These are phyloP conservation scores for Fomitiporia mediterranea DNA, from an alignment of 1,284 basidiomycete species.

Conservation along the genomic window DNA sequence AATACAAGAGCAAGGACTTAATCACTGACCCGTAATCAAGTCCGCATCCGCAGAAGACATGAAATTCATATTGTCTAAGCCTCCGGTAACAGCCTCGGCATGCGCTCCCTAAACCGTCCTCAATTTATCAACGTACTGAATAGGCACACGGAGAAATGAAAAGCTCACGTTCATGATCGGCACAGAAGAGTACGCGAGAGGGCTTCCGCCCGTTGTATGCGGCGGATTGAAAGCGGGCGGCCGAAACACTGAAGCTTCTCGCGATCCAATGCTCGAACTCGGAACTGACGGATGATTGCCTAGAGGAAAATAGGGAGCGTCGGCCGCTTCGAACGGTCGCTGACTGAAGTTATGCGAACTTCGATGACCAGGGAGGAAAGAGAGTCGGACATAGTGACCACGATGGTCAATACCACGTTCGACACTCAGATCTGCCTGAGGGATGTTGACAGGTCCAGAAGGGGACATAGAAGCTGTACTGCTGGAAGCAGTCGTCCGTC, in stretches of 20 bases:
- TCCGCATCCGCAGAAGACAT: constrained; percentile 7
- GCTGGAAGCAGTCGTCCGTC: not conserved
- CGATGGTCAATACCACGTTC: constrained; percentile 19
- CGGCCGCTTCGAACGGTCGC: constrained; percentile 5
- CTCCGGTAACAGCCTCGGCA: not conserved
- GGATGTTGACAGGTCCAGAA: not conserved
- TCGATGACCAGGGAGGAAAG: constrained; percentile 10
- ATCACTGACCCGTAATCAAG: constrained; percentile 16
- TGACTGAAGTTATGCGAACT: not conserved
- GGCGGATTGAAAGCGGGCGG: not conserved
- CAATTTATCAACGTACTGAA: not conserved
- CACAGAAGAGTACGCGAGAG: constrained; percentile 10
- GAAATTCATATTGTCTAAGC: constrained; percentile 8
- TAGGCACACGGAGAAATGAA: not conserved
- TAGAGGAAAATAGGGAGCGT: constrained; percentile 4
- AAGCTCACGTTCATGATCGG: constrained; percentile 16
- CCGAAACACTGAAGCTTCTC: not conserved
- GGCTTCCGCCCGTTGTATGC: not conserved
- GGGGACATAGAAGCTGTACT: not conserved
- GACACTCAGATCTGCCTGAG: constrained; percentile 14
- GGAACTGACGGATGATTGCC: not conserved
- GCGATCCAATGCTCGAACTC: not conserved
- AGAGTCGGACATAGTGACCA: constrained; percentile 19
- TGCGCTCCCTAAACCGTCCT: not conserved
- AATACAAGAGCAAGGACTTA: not conserved